Evolutionary conservation across 2,329 filamentous ascomycete species (phyloP), one percentile per base, ranked within the genome.

Genomic region (Rutstroemia sp.): DNA sequence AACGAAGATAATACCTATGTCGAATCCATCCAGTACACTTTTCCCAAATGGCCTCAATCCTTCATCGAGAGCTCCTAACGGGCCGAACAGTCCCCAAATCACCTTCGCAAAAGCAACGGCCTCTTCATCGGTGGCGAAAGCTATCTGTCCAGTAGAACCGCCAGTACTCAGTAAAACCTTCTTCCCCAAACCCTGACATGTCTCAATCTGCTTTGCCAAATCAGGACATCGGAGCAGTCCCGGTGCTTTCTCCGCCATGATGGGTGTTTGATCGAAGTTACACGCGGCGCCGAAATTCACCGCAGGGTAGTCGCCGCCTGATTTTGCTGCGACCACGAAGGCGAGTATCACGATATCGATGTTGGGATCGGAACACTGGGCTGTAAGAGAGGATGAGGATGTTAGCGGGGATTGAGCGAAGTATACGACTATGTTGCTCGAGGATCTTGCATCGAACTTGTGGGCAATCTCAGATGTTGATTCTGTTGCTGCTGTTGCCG

Each of bases 101-200:
- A 63, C 63, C 39, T 59, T 50, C 3, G 67, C 71, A 58, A 72
- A 70, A 9, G 61, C 37, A 3, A 25, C 57, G 8, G 72, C 71
- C 47, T 72, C 59, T 4, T 44, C 51, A 5, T 59, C 61, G 9
- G 57, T 64, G 2, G 56, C 25, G 54, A 73, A 73, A 46, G 57
- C 59, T 5, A 69, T 64, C n/a, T 60, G 61, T 1, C 63, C 63
- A 1, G 52, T 59, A 5, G 67, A 63, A 7, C 69, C 68, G 14
- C 70, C 71, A 5, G 76, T 59, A 58, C 69, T 71, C 19, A 76
- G 61, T 2, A 77, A 55, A 0, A 76, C 68, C 21, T 70, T 71
- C 54, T 73, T 74, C 19, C 73, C 72, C 4, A 30, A 46, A 0
- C 54, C 46, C 60, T 77, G 74, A 62, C 74, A 77, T 1, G 54